Evolutionary conservation across 2,329 filamentous ascomycete species (phyloP).

Genomic region (Diplodia scrobiculata): DNA sequence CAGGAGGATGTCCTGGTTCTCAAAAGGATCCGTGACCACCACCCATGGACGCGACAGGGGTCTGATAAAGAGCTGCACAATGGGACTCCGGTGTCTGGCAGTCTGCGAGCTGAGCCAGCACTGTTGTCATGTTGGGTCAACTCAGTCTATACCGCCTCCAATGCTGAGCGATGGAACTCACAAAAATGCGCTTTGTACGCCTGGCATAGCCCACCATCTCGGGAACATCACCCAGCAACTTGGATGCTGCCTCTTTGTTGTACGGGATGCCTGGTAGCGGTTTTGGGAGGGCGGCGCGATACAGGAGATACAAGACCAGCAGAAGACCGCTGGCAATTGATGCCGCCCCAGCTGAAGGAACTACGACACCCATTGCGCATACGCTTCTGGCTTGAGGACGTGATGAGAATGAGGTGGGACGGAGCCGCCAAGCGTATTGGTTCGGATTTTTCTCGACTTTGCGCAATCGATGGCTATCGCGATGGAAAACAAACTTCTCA

Average conservation of each 20-base stretch:
- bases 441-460: too few relatives aligned
- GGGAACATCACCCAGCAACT: constrained; percentile 50
- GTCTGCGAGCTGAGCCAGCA: constrained; percentile 38
- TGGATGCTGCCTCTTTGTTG: constrained; percentile 43
- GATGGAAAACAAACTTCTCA: too few relatives aligned
- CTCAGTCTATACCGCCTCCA: too few relatives aligned
- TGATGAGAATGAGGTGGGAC: too few relatives aligned
- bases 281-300: constrained; percentile 43
- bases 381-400: background rate
- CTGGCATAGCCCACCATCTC: constrained; percentile 45
- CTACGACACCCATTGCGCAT: background rate
- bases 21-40: constrained; percentile 49
- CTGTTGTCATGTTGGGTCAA: constrained; percentile 28
- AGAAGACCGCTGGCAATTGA: constrained; percentile 4
- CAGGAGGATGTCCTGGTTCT: constrained; percentile 51
- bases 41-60: constrained; percentile 51
- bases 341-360: background rate
- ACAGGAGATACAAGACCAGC: constrained; percentile 32
- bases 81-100: constrained; percentile 42
- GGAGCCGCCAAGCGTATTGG: too few relatives aligned
- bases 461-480: background rate
- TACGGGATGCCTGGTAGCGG: constrained; percentile 54
- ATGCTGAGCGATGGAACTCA: background rate
- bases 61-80: constrained; percentile 54
- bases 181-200: constrained; percentile 36